Evolutionary conservation across 352 stramenopile genomes (phyloP), one percentile per base, ranked within the genome.

Genomic region (Thraustotheca clavata): DNA sequence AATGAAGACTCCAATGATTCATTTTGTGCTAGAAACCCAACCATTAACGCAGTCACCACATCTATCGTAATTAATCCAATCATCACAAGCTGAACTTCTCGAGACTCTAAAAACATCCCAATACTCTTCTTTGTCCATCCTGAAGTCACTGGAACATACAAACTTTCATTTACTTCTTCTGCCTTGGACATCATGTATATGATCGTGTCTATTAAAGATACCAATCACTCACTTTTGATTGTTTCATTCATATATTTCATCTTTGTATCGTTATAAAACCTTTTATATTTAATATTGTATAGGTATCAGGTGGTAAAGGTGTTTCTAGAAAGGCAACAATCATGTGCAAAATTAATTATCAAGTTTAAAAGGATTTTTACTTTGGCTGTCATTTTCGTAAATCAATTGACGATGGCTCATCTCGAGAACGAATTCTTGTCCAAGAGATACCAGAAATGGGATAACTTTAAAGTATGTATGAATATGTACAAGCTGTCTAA

Each of bases 401-500:
- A n/a, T n/a, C n/a, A n/a, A n/a, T n/a, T n/a, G n/a, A 24, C 43
- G 35, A 62, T 62, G 55, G 55, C 55, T 12, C 55, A 62, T 22
- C 34, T 62, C 5, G 68, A 73, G 55, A 83, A 92, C 54, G 54
- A 91, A 57, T 94, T 78, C 69, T 73, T 94, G 67, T 89, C 70
- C 73, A 87, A 94, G 71, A 94, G 88, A 54, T 94, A 94, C 71
- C 77, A 89, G 73, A 94, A 91, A 68, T 94, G 84, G 84, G 80
- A 89, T 71, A 82, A 90, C 57, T 91, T 94, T 55, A 76, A 86
- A 75, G 83, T 91, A 39, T 33, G 43, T 2, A 14, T 9, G 12
- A 31, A 24, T 2, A 52, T 5, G 39, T n/a, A n/a, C 39, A 2
- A 24, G n/a, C 4, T 27, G 39, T 24, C n/a, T 24, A 52, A 11